Evolutionary conservation across 208 protist genomes (phyloP).

Genomic region (Leishmania mexicana): DNA sequence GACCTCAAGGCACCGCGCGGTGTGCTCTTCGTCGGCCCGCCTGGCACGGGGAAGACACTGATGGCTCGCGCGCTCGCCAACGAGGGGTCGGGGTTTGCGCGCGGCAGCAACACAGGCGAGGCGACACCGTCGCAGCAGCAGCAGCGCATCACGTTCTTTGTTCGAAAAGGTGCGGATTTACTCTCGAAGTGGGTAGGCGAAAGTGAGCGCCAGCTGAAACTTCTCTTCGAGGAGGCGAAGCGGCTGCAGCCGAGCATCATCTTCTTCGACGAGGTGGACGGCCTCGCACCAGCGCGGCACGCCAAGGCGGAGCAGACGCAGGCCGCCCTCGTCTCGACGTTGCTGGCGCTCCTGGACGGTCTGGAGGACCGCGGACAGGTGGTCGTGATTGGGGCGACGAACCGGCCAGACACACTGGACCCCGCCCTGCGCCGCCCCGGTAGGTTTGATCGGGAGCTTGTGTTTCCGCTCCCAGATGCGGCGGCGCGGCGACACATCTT

Average conservation of each 20-base stretch:
- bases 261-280: slow-evolving; percentile 99
- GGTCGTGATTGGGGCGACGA: slow-evolving; percentile 96
- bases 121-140: slow-evolving; percentile 3
- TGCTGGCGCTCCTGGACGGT: slow-evolving; percentile 97
- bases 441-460: slow-evolving; percentile 97
- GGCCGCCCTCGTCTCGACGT: slow-evolving; percentile 84
- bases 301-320: slow-evolving; percentile 83
- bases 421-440: slow-evolving; percentile 95
- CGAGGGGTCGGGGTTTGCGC: slow-evolving; percentile 89
- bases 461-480: slow-evolving; percentile 78
- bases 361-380: slow-evolving; percentile 92
- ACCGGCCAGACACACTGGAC: slow-evolving; percentile 96
- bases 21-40: slow-evolving; percentile 99
- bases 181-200: slow-evolving; percentile 99
- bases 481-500: slow-evolving; percentile 86
- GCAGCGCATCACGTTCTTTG: slow-evolving; percentile 95
- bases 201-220: slow-evolving; percentile 96
- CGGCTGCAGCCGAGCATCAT: slow-evolving; percentile 97
- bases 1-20: slow-evolving; percentile 93
- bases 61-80: slow-evolving; percentile 99
- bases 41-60: slow-evolving; percentile 99
- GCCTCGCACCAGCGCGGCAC: slow-evolving; percentile 88
- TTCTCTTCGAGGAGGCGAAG: slow-evolving; percentile 97
- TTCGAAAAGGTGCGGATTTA: slow-evolving; percentile 96
- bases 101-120: background rate